phyloP scores from a whole-genome alignment of 768 basidiomycete genomes.

The Leccinum rimulosum region DNA sequence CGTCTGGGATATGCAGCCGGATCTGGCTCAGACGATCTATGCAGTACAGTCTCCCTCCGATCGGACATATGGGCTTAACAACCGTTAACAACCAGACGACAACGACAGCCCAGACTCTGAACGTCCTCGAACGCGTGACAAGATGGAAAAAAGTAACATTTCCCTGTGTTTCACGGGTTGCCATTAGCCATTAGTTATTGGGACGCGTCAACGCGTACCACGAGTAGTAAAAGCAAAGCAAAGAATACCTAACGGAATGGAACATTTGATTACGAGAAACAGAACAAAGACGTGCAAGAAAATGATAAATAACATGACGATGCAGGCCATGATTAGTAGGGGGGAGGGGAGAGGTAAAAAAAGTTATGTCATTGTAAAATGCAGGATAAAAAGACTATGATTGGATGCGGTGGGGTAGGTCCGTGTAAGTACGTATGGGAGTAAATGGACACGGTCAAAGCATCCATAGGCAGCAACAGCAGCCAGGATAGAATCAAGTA shows the following conservation, averaged over 20 bases:
- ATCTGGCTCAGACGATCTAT: neutral
- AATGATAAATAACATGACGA: neutral
- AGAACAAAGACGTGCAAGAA: constrained; percentile 9
- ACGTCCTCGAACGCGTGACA: neutral
- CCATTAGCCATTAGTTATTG: neutral
- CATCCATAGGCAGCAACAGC: neutral
- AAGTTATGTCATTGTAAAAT: neutral
- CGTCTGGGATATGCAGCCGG: neutral
- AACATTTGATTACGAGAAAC: neutral
- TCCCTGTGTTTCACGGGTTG: neutral
- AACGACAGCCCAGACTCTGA: neutral
- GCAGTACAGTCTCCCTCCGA: neutral
- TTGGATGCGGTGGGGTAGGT: constrained; percentile 4
- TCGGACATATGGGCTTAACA: neutral
- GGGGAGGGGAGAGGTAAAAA: neutral
- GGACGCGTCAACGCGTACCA: neutral
- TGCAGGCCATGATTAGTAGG: constrained; percentile 10
- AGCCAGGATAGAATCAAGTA: constrained; percentile 6
- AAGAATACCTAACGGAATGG: neutral
- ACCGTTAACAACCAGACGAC: neutral
- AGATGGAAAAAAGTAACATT: neutral
- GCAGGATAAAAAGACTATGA: constrained; percentile 1
- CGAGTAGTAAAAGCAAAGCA: neutral
- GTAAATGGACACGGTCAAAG: constrained; percentile 6
- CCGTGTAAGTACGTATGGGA: constrained; percentile 23